A percentile compares a stretch with the other conserved stretches of the same genome.
These are phyloP conservation scores for Pichia thaimueangensis DNA, from an alignment of 805 yeast genomes.

Conservation along the genomic window DNA sequence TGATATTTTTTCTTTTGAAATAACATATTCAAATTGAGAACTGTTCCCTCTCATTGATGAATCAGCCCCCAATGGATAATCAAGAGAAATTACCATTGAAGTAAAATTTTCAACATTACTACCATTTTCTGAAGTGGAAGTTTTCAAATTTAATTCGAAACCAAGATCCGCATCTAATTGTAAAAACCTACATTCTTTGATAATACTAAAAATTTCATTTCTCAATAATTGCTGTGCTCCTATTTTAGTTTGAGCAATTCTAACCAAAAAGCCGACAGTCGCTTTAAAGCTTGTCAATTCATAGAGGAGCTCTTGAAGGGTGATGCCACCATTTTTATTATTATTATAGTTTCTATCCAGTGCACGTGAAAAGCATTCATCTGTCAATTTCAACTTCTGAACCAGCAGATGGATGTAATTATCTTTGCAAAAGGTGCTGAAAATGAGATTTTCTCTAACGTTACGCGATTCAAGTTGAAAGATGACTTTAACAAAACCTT, in stretches of 20 bases:
- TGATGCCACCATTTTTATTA: slow-evolving; percentile 28
- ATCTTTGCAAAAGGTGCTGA: slow-evolving; percentile 55
- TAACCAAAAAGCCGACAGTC: slow-evolving; percentile 57
- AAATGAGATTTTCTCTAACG: slow-evolving; percentile 46
- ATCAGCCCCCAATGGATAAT: slow-evolving; percentile 36
- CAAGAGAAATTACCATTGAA: slow-evolving; percentile 43
- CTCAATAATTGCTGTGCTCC: slow-evolving; percentile 79
- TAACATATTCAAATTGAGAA: slow-evolving; percentile 5
- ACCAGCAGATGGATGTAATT: slow-evolving; percentile 62
- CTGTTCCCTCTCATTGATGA: slow-evolving; percentile 17
- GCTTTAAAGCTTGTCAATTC: slow-evolving; percentile 76
- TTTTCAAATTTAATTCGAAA: slow-evolving; percentile 31
- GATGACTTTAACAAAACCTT: slow-evolving; percentile 31
- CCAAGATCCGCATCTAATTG: slow-evolving; percentile 77
- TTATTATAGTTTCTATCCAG: slow-evolving; percentile 11
- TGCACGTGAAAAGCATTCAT: slow-evolving; percentile 47
- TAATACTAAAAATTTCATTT: slow-evolving; percentile 59
- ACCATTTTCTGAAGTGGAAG: slow-evolving; percentile 4
- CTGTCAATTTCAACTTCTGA: slow-evolving; percentile 62
- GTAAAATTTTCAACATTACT: slow-evolving; percentile 24
- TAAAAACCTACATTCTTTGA: slow-evolving; percentile 52
- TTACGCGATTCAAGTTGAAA: slow-evolving; percentile 52
- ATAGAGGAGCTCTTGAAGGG: slow-evolving; percentile 52
- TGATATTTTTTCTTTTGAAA: slow-evolving; percentile 33
- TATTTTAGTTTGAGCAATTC: slow-evolving; percentile 66